These are phyloP conservation scores for Apiospora marii DNA, from an alignment of 2,329 filamentous ascomycete genomes.

Conservation along the genomic window DNA sequence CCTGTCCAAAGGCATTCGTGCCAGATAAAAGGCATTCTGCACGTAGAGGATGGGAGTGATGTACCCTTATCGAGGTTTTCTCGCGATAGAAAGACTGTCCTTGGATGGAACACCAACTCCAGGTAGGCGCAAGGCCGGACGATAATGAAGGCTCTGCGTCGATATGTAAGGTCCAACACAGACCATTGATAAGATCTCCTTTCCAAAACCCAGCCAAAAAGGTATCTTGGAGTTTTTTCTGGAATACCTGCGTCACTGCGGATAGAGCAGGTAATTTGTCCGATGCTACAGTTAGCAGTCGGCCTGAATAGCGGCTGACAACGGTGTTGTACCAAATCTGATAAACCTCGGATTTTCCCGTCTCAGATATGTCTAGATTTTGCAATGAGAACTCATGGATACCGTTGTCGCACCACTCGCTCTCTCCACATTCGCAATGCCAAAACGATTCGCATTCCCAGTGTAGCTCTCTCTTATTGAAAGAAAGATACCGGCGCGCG, in stretches of 20 bases:
- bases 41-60: background rate
- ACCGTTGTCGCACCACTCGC: background rate
- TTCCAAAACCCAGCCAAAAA: background rate
- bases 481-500: background rate
- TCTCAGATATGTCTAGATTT: no score
- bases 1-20: background rate
- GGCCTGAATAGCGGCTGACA: background rate
- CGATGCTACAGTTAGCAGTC: background rate
- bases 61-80: no score
- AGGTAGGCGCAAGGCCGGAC: background rate
- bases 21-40: background rate
- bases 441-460: background rate
- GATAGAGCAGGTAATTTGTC: background rate
- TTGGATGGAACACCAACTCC: background rate
- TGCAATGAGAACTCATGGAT: background rate
- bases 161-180: background rate
- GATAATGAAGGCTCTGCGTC: background rate
- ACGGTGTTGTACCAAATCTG: background rate
- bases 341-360: background rate
- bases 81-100: fast-evolving
- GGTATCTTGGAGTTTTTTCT: background rate
- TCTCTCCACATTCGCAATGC: background rate
- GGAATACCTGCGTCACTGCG: background rate
- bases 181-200: background rate
- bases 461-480: background rate